Percentiles rank a stretch among this genome's conserved stretches.
Conservation (phyloP, 2,329 filamentous ascomycete species). For the Verticillium dahliae region DNA sequence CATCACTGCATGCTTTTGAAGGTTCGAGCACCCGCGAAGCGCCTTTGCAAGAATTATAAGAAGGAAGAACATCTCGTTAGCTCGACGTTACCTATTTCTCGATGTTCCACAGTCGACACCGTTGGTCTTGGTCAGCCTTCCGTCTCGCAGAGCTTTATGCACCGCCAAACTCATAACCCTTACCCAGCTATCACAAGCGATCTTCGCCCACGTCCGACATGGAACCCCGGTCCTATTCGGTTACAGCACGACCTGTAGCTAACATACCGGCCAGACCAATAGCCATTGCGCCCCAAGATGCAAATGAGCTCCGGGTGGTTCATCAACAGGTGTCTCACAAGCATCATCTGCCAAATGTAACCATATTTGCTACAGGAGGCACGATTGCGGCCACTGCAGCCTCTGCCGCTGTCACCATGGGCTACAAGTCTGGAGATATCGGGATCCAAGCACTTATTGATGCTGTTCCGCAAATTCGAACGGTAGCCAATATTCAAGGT, state of each 20-base stretch:
- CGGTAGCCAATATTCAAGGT: conserved; percentile 47
- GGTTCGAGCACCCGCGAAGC: background rate
- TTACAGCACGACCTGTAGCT: background rate
- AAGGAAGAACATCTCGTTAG: background rate
- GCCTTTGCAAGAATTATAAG: background rate
- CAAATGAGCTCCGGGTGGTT: background rate
- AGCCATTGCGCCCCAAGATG: background rate
- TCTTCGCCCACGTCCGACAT: background rate
- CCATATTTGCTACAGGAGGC: conserved; percentile 51
- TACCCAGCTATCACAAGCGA: background rate
- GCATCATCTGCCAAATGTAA: conserved; percentile 45
- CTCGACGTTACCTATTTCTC: background rate
- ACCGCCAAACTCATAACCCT: background rate
- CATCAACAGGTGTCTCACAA: conserved; percentile 18
- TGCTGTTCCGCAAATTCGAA: conserved; percentile 46
- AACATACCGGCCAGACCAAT: background rate
- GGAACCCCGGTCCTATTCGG: background rate
- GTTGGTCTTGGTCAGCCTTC: background rate
- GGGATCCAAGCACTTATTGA: conserved; percentile 44
- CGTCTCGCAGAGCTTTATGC: background rate
- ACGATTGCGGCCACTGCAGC: conserved; percentile 49
- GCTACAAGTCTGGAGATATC: conserved; percentile 34
- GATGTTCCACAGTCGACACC: background rate
- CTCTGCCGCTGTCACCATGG: conserved; percentile 38
- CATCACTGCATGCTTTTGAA: background rate